These are phyloP conservation scores for Neofusicoccum kwambonambiense DNA, from an alignment of 2,329 filamentous ascomycete species.

Conservation along the genomic window DNA sequence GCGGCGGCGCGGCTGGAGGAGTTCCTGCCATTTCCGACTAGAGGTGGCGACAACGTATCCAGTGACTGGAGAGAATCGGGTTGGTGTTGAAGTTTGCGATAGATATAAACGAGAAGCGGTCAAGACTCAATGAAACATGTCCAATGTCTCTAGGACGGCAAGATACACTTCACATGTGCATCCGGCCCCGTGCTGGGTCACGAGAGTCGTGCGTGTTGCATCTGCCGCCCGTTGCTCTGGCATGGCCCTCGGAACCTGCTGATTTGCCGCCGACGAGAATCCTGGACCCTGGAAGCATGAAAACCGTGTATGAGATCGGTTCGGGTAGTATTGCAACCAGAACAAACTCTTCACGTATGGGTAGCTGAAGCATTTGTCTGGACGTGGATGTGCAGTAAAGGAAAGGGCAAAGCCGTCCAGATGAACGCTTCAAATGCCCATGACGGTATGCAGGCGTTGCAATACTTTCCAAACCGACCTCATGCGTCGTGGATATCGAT, in stretches of 20 bases:
- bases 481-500: neutral
- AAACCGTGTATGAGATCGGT: too few relatives aligned
- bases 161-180: neutral
- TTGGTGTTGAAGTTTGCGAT: neutral
- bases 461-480: neutral
- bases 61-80: neutral
- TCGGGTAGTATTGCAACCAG: too few relatives aligned
- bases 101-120: neutral
- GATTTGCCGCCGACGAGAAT: neutral
- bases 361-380: too few relatives aligned
- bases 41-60: neutral
- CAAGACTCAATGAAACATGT: neutral
- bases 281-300: neutral
- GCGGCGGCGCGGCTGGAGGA: neutral
- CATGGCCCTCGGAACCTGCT: neutral
- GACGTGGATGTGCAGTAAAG: too few relatives aligned
- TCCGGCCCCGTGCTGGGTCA: neutral
- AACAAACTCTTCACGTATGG: too few relatives aligned
- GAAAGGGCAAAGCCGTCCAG: too few relatives aligned
- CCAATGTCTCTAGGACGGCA: neutral
- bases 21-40: neutral
- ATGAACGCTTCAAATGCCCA: too few relatives aligned
- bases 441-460: too few relatives aligned
- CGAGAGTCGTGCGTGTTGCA: neutral
- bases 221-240: neutral